Base-by-base conservation (phyloP, 495 filamentous ascomycete genomes). In the Penicillium silybi region DNA sequence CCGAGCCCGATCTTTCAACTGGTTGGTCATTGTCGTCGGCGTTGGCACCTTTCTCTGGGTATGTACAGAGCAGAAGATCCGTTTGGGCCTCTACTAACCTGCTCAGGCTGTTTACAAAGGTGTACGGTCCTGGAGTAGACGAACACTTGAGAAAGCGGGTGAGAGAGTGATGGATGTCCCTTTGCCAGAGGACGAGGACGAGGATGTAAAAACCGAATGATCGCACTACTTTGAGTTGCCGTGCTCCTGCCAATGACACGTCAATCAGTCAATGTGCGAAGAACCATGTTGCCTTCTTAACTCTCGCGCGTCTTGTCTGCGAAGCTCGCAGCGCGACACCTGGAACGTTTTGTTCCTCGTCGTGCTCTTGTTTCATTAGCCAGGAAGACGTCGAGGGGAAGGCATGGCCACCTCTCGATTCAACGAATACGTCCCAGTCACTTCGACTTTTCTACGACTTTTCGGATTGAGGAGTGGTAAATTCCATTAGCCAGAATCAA, bases 181-280 rank as follows among this genome's bases (percentile, higher is more conserved):
- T 52, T 76, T 77, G n/a, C 83, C 89, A 40, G 83, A 85, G 35
- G 83, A 86, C 41, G 83, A 85, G 35, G 83, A 86, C 41, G 85
- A 87, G 44, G 84, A 87, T 23, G 29, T 35, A 23, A 47, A 41
- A 44, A 39, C 43, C 17, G 20, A 35, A 26, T 27, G 29, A 39
- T 62, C 67, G 89, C 89, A 91, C 87, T 85, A 87, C 85, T 85
- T 93, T 95, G 82, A 96, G 91, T 91, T 95, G 86, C 76, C 90
- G 88, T 81, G 74, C 63, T 74, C 76, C 72, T 80, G 58, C 74
- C 85, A 76, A 84, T 92, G 84, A 78, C 74, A 81, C 90, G 88
- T 79, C 84, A 81, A 90, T 92, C 80, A 90, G 91, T 95, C 90
- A 87, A 79, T 84, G 85, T 93, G 90, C 91, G 88, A 76, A 96